Percentiles rank a stretch among this genome's conserved stretches.
Evolutionary conservation across 148 eudicot genomes (phyloP).

Genomic region (Pharnaceum exiguum): DNA sequence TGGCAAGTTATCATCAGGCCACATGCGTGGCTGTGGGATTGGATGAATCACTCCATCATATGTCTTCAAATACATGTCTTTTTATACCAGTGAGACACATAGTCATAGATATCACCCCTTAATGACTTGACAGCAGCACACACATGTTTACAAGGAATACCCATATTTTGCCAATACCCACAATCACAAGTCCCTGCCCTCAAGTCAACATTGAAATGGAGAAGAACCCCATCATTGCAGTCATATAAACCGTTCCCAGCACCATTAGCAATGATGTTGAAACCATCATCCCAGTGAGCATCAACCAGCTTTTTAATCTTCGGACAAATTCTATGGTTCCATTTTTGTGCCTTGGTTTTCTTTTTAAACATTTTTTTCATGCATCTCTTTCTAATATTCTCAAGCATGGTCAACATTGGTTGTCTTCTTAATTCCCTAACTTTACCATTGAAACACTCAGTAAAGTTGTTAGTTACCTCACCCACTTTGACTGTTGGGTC

Average conservation of each 20-base stretch:
- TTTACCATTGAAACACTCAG: slow-evolving; percentile 5
- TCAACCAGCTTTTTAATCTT: background rate
- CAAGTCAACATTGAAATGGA: background rate
- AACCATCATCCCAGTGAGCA: background rate
- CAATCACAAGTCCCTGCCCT: background rate
- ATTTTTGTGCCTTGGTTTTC: background rate
- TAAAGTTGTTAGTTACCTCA: slow-evolving; percentile 1
- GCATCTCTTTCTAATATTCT: background rate
- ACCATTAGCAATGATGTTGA: background rate
- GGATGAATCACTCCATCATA: background rate
- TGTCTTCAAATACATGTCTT: background rate
- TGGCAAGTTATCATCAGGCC: background rate
- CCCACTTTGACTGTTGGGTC: background rate
- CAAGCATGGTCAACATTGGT: slow-evolving; percentile 2
- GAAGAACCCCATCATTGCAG: background rate
- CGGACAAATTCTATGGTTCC: background rate
- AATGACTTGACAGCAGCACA: background rate
- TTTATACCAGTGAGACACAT: background rate
- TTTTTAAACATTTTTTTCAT: slow-evolving; percentile 4
- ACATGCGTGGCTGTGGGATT: background rate
- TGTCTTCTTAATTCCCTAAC: background rate
- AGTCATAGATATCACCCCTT: background rate
- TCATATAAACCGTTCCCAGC: background rate
- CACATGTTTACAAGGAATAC: no score
- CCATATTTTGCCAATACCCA: background rate